Conservation (phyloP, 2,329 filamentous ascomycete species). For the Sarocladium strictum region DNA sequence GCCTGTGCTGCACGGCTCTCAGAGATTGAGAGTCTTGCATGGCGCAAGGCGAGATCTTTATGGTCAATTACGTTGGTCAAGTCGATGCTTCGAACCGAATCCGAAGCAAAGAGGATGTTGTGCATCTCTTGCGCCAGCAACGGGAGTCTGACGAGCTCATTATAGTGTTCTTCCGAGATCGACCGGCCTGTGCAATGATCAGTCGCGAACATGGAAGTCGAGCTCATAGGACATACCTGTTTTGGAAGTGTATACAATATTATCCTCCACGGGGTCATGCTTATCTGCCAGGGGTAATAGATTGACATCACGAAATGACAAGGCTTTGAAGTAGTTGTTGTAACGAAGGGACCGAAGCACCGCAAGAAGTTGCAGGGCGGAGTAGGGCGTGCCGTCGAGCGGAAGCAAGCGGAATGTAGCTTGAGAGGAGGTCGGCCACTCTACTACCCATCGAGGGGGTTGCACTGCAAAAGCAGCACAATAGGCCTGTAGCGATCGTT, state of each 20-base stretch:
- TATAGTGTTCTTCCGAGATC: slow-evolving; percentile 41
- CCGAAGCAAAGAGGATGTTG: slow-evolving; percentile 48
- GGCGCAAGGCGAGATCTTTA: slow-evolving; percentile 16
- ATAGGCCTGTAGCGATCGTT: slow-evolving; percentile 49
- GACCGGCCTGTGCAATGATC: slow-evolving; percentile 30
- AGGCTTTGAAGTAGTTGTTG: slow-evolving; percentile 53
- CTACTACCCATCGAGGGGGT: slow-evolving; percentile 46
- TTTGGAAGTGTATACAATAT: slow-evolving; percentile 45
- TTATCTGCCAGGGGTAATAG: slow-evolving; percentile 33
- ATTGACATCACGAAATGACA: slow-evolving; percentile 50
- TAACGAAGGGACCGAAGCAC: slow-evolving; percentile 51
- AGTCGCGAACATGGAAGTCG: slow-evolving; percentile 1
- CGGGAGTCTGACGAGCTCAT: slow-evolving; percentile 41
- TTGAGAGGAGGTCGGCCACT: slow-evolving; percentile 33
- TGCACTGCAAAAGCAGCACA: slow-evolving; percentile 44
- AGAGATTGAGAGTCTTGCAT: slow-evolving; percentile 1
- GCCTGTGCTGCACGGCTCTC: slow-evolving; percentile 15
- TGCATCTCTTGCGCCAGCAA: slow-evolving; percentile 52
- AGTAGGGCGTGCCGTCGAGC: slow-evolving; percentile 34
- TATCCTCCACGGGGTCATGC: slow-evolving; percentile 40
- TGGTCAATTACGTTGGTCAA: slow-evolving; percentile 37
- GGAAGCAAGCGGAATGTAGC: slow-evolving; percentile 50
- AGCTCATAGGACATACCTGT: slow-evolving; percentile 33
- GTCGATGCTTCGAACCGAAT: slow-evolving; percentile 49
- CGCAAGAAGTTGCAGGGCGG: slow-evolving; percentile 47